phyloP scores from a whole-genome alignment of 192 early-diverging fungal genomes.

The Coemansia sp. region DNA sequence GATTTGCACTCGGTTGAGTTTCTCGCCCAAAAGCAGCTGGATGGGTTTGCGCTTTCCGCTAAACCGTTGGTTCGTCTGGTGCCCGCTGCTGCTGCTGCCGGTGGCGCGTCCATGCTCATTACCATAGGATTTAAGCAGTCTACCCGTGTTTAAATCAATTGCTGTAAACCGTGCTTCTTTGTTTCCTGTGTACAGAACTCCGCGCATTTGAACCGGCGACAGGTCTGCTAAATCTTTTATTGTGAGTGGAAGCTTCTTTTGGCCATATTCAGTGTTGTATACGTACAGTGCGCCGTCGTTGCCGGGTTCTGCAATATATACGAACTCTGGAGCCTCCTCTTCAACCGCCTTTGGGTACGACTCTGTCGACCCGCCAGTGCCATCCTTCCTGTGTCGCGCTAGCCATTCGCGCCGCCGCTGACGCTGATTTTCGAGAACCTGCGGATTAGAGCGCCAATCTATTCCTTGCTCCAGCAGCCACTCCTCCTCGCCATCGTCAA shows the following conservation, averaged over 20 bases:
- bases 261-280: conserved; percentile 36
- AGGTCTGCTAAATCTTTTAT: conserved; percentile 71
- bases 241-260: conserved; percentile 66
- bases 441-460: conserved; percentile 51
- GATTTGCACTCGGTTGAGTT: conserved; percentile 39
- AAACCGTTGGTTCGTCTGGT: conserved; percentile 24
- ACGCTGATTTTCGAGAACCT: conserved; percentile 39
- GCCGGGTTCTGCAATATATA: conserved; percentile 56
- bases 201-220: conserved; percentile 60
- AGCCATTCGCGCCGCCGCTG: conserved; percentile 45
- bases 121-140: conserved; percentile 63
- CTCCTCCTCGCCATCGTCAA: conserved; percentile 44
- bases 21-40: conserved; percentile 40
- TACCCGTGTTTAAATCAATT: conserved; percentile 69
- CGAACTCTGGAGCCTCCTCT: conserved; percentile 21
- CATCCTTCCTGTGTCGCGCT: conserved; percentile 5
- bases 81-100: conserved; percentile 19
- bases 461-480: conserved; percentile 57
- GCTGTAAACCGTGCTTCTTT: conserved; percentile 71
- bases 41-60: conserved; percentile 7
- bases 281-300: conserved; percentile 51
- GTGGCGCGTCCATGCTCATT: conserved; percentile 29
- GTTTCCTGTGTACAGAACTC: conserved; percentile 66
- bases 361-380: background rate
- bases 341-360: background rate